Conservation (phyloP, 2,329 filamentous ascomycete genomes). For the Endoconidiophora polonica region DNA sequence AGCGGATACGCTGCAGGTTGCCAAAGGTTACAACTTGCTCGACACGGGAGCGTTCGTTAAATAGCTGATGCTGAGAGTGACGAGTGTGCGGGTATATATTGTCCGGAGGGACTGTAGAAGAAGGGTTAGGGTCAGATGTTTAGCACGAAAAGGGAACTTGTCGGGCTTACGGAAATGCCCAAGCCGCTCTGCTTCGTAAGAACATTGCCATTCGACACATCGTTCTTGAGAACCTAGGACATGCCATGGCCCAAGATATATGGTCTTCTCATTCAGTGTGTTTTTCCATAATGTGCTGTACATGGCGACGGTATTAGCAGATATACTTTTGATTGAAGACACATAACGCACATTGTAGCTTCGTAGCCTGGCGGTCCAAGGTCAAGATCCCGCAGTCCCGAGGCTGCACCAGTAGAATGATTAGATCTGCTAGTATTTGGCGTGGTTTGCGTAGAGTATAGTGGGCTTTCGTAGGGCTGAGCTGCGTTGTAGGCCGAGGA, state of each 20-base stretch:
- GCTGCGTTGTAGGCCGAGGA: conserved; percentile 24
- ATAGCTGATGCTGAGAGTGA: conserved; percentile 33
- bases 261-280: conserved; percentile 30
- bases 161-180: conserved; percentile 31
- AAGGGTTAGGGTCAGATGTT: conserved; percentile 13
- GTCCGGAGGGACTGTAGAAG: no score
- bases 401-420: conserved; percentile 21
- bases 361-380: conserved; percentile 36
- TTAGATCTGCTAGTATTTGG: conserved; percentile 18
- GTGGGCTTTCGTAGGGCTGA: conserved; percentile 13
- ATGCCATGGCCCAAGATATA: conserved; percentile 38
- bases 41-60: conserved; percentile 32
- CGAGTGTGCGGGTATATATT: conserved; percentile 26
- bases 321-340: no score
- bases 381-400: conserved; percentile 28
- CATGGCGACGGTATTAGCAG: no score
- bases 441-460: no score
- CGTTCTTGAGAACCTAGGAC: conserved; percentile 30
- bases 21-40: conserved; percentile 32
- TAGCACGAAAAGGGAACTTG: conserved; percentile 16
- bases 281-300: conserved; percentile 34
- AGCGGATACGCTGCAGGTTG: conserved; percentile 31
- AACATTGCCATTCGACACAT: conserved; percentile 36
- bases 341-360: conserved; percentile 32
- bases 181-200: conserved; percentile 33